A percentile compares a stretch with the other conserved stretches of the same genome.
phyloP scores from a whole-genome alignment of 495 filamentous ascomycete species.

The Pseudomonodictys pantanalensis region DNA sequence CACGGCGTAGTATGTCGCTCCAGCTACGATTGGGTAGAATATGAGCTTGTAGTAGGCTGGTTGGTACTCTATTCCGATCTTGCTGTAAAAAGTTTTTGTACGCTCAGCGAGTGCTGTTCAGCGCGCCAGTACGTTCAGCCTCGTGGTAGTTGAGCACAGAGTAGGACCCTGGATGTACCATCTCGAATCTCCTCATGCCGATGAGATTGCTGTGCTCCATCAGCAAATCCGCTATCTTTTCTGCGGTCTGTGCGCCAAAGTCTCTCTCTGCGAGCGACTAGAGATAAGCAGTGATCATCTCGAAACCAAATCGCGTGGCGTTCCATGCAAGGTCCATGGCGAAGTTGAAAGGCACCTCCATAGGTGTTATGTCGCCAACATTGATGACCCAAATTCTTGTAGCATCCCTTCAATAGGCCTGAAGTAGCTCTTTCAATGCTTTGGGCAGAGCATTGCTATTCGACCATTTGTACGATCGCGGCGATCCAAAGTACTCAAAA shows the following conservation, averaged over 20 bases:
- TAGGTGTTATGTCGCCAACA: slow-evolving; percentile 26
- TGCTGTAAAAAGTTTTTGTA: slow-evolving; percentile 7
- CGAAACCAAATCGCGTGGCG: slow-evolving; percentile 3
- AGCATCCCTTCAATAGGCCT: slow-evolving; percentile 9
- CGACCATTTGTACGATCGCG: slow-evolving; percentile 25
- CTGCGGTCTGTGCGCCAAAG: slow-evolving; percentile 6
- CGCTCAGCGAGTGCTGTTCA: slow-evolving; percentile 8
- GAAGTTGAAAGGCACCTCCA: slow-evolving; percentile 15
- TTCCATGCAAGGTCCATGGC: slow-evolving; percentile 26
- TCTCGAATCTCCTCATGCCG: slow-evolving; percentile 10
- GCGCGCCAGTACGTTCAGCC: slow-evolving; percentile 4
- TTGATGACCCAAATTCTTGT: slow-evolving; percentile 29
- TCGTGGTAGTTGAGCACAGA: slow-evolving; percentile 22
- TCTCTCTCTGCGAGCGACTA: slow-evolving; percentile 14
- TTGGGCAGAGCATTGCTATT: slow-evolving; percentile 21
- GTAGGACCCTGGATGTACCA: slow-evolving; percentile 15
- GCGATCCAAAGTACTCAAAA: slow-evolving; percentile 25
- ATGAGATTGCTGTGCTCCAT: slow-evolving; percentile 16
- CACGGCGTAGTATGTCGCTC: slow-evolving; percentile 9
- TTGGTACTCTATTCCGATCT: not conserved
- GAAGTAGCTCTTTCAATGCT: slow-evolving; percentile 10
- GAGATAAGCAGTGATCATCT: slow-evolving; percentile 15
- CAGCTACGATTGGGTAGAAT: slow-evolving; percentile 21
- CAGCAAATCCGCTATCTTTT: not conserved
- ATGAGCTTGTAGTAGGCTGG: slow-evolving; percentile 15